Conservation (phyloP, 2,329 filamentous ascomycete genomes). For the Thermomyces lanuginosus region DNA sequence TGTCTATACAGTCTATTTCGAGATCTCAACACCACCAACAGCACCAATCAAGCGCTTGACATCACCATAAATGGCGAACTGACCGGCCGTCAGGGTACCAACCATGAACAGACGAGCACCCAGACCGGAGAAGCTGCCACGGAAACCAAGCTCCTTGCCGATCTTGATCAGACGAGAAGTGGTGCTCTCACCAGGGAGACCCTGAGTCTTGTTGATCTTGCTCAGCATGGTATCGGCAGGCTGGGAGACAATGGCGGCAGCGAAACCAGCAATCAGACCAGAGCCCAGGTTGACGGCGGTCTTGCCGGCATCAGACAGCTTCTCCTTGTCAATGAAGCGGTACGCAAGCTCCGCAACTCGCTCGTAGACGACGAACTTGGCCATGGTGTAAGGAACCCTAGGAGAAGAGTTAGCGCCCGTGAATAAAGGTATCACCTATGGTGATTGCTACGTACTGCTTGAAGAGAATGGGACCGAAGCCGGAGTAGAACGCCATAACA, state of each 20-base stretch:
- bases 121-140: constrained; percentile 64
- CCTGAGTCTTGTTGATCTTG: constrained; percentile 94
- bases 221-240: constrained; percentile 85
- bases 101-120: constrained; percentile 64
- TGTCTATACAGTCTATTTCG: constrained; percentile 31
- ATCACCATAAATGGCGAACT: constrained; percentile 79
- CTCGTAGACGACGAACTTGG: constrained; percentile 90
- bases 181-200: constrained; percentile 70
- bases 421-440: background rate
- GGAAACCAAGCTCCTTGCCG: constrained; percentile 65
- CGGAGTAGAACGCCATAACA: constrained; percentile 73
- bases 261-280: constrained; percentile 74
- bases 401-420: constrained; percentile 8
- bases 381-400: constrained; percentile 82
- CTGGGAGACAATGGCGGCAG: constrained; percentile 72
- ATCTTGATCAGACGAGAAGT: constrained; percentile 73
- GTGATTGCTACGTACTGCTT: constrained; percentile 47
- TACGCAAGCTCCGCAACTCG: constrained; percentile 67
- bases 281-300: constrained; percentile 71
- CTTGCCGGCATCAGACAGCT: constrained; percentile 50
- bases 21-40: constrained; percentile 59
- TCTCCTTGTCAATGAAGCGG: constrained; percentile 52
- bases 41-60: constrained; percentile 56
- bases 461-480: constrained; percentile 75
- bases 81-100: constrained; percentile 58